These are phyloP conservation scores for Alternaria arbusti DNA, from an alignment of 2,329 filamentous ascomycete genomes.

Conservation along the genomic window DNA sequence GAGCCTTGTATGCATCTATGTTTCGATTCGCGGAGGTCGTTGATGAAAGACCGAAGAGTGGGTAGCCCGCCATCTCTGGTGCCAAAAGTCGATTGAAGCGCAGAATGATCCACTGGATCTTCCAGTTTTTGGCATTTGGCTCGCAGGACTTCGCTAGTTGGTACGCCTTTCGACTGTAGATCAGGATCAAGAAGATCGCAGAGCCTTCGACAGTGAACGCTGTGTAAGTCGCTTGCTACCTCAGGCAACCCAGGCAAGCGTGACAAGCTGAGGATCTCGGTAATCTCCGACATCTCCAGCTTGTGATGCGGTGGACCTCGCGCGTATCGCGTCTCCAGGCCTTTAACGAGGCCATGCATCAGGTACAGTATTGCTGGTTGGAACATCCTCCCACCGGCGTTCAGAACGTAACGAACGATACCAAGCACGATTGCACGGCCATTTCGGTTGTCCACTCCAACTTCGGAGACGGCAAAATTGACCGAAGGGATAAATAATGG, in stretches of 20 bases:
- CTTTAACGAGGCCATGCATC: conserved; percentile 51
- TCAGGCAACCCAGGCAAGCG: conserved; percentile 51
- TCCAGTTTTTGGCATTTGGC: conserved; percentile 14
- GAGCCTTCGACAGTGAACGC: conserved; percentile 36
- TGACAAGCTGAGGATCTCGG: conserved; percentile 46
- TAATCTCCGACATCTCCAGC: conserved; percentile 27
- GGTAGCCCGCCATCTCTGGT: not conserved
- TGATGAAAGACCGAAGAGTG: conserved; percentile 32
- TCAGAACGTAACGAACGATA: conserved; percentile 46
- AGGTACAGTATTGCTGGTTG: conserved; percentile 52
- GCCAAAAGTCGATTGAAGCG: not conserved
- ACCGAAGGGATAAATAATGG: not conserved
- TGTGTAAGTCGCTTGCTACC: conserved; percentile 50
- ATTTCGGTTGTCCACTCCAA: conserved; percentile 6
- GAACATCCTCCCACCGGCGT: conserved; percentile 46
- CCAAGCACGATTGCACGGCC: conserved; percentile 32
- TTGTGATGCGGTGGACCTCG: not conserved
- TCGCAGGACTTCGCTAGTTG: conserved; percentile 26
- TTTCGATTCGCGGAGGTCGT: conserved; percentile 30
- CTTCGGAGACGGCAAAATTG: not conserved
- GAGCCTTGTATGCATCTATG: conserved; percentile 41
- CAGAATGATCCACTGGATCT: not conserved
- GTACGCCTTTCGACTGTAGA: conserved; percentile 4
- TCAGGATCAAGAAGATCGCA: conserved; percentile 21
- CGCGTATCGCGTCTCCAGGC: conserved; percentile 24